phyloP scores from a whole-genome alignment of 2,329 filamentous ascomycete genomes.

The Exophiala xenobiotica region DNA sequence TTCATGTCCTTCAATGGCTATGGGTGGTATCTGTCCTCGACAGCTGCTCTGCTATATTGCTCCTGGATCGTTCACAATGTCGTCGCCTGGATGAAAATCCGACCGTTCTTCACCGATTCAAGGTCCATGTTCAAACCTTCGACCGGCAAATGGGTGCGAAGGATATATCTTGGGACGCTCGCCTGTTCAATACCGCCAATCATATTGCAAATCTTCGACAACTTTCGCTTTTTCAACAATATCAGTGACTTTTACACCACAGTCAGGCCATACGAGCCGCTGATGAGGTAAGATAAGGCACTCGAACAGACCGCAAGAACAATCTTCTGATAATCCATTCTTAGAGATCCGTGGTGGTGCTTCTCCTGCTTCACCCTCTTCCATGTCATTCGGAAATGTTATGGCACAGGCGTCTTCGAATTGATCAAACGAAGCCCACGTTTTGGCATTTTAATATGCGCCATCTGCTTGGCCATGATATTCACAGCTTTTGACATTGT shows the following conservation, averaged over 20 bases:
- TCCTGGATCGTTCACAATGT: slow-evolving; percentile 66
- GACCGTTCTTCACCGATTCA: slow-evolving; percentile 55
- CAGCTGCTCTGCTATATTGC: slow-evolving; percentile 60
- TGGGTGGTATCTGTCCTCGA: slow-evolving; percentile 63
- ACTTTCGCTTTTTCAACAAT: slow-evolving; percentile 63
- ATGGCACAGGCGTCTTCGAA: slow-evolving; percentile 58
- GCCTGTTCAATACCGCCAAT: slow-evolving; percentile 62
- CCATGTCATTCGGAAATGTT: slow-evolving; percentile 53
- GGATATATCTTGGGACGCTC: slow-evolving; percentile 57
- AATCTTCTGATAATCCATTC: slow-evolving; percentile 7
- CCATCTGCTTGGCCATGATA: slow-evolving; percentile 60
- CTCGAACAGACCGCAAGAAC: background rate
- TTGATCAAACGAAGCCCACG: slow-evolving; percentile 61
- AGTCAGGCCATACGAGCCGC: slow-evolving; percentile 59
- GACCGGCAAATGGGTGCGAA: slow-evolving; percentile 27
- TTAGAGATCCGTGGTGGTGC: slow-evolving; percentile 66
- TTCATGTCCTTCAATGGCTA: slow-evolving; percentile 57
- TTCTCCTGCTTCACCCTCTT: slow-evolving; percentile 61
- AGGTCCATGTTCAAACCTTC: slow-evolving; percentile 45
- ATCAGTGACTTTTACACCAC: slow-evolving; percentile 53
- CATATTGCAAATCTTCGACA: slow-evolving; percentile 64
- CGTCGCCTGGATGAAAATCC: slow-evolving; percentile 67
- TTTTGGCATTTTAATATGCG: slow-evolving; percentile 60
- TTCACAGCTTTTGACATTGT: slow-evolving; percentile 63
- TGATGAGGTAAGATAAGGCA: slow-evolving; percentile 50